Conservation (phyloP, 148 eudicot genomes). For the Pouteria glomerata region DNA sequence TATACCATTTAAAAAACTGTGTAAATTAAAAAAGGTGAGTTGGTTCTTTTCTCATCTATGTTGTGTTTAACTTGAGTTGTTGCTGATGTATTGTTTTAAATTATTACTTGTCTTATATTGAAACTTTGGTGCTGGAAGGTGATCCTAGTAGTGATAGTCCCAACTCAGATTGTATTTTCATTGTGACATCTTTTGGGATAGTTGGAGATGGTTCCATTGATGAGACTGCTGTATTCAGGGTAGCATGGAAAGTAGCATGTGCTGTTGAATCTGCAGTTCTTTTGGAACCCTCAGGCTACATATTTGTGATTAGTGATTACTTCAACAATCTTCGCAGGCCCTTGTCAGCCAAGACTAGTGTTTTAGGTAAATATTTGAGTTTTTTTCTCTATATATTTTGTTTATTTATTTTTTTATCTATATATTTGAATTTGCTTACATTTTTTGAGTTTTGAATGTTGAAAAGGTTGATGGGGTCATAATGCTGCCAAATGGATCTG, state of each 20-base stretch:
- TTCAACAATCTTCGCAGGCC: slow-evolving; percentile 84
- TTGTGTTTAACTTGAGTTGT: background rate
- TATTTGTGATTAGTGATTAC: slow-evolving; percentile 66
- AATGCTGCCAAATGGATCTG: slow-evolving; percentile 88
- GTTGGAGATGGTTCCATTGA: slow-evolving; percentile 70
- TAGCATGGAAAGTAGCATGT: slow-evolving; percentile 92
- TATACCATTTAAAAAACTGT: slow-evolving; percentile 45
- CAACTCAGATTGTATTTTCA: slow-evolving; percentile 47
- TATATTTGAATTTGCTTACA: background rate
- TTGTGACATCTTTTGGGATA: slow-evolving; percentile 67
- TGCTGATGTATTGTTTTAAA: background rate
- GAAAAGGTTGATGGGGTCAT: slow-evolving; percentile 71
- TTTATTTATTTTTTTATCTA: too few relatives aligned
- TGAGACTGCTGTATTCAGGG: slow-evolving; percentile 65
- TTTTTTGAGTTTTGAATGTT: background rate
- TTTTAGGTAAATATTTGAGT: slow-evolving; percentile 46
- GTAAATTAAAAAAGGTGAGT: slow-evolving; percentile 37
- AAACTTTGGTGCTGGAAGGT: slow-evolving; percentile 60
- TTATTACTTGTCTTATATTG: slow-evolving; percentile 27
- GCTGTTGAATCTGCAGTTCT: slow-evolving; percentile 56
- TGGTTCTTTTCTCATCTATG: background rate
- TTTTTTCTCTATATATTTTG: background rate
- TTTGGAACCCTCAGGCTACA: slow-evolving; percentile 43
- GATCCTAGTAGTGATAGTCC: slow-evolving; percentile 9
- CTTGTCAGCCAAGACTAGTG: slow-evolving; percentile 75